Base-by-base conservation (phyloP, 2,329 filamentous ascomycete genomes). In the Pyrenophora graminea region DNA sequence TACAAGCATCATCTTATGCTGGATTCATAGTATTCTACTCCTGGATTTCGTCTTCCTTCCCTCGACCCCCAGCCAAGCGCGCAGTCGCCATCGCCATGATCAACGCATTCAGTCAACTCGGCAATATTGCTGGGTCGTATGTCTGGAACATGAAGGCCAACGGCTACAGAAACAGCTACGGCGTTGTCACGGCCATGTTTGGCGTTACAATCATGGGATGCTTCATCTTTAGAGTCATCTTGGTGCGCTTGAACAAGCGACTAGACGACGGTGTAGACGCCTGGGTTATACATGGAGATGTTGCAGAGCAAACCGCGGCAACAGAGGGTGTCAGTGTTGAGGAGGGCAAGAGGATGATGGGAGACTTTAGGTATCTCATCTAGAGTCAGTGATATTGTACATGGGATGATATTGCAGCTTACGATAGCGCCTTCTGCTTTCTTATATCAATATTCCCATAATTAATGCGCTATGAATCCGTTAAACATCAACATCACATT, bases 101-200 rank as follows among this genome's bases (percentile, higher is more conserved):
- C 74, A 85, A 85, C 66, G 82, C 82, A 0, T 70, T 70, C 42
- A 65, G 61, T 9, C 68, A 71, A 50, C 23, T 71, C n/a, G 68
- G 69, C 13, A 72, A 71, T 34, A 67, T 71, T 6, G 83, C 84
- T 0, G 84, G 84, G 2, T 82, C 79, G 0, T 87, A 87, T 61
- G 84, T 87, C 3, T 87, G 84, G 84, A 73, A 78, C 45, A 75
- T 87, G 42, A 72, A 76, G 19, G 82, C 79, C 0, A 80, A 86
- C 55, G 85, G 85, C 0, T 87, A 79, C 74, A 79, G 84, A 56
- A 80, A 83, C 73, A 85, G 82, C 54, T 87, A 87, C 61, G 84
- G 82, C 3, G 84, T 87, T 49, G 85, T 87, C 4, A 79, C 81
- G 12, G 76, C 82, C 63, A 87, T 87, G 84, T 87, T 86, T 62